phyloP scores from a whole-genome alignment of 148 eudicot genomes.

The Oxyria digyna region DNA sequence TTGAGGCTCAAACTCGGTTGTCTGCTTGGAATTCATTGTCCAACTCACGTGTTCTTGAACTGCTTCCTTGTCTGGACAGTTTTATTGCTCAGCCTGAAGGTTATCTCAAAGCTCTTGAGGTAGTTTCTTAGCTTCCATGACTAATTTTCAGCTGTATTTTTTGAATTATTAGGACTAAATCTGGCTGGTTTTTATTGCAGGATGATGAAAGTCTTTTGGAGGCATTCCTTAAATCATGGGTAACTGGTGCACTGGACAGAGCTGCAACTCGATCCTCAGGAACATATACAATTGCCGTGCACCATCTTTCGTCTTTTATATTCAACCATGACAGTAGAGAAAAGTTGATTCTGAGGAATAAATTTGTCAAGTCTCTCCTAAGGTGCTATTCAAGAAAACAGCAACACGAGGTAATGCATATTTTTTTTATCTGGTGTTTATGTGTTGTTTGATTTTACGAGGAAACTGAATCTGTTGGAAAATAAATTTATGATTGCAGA shows the following conservation, averaged over 20 bases:
- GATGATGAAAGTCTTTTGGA: slow-evolving; percentile 59
- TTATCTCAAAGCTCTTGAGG: slow-evolving; percentile 85
- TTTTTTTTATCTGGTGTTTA: neutral
- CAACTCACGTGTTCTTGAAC: slow-evolving; percentile 74
- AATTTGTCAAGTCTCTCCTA: slow-evolving; percentile 54
- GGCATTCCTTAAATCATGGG: slow-evolving; percentile 86
- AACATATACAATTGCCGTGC: slow-evolving; percentile 53
- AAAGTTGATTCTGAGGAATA: slow-evolving; percentile 39
- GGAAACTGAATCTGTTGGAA: neutral
- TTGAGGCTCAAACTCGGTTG: slow-evolving; percentile 58
- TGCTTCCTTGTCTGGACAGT: slow-evolving; percentile 56
- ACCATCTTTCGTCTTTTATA: slow-evolving; percentile 69
- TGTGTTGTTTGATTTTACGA: neutral
- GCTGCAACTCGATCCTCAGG: slow-evolving; percentile 46
- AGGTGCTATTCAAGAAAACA: slow-evolving; percentile 60
- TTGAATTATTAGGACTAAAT: neutral
- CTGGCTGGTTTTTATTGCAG: slow-evolving; percentile 28
- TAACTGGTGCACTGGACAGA: slow-evolving; percentile 73
- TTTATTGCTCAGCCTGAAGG: slow-evolving; percentile 53
- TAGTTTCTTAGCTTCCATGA: slow-evolving; percentile 12
- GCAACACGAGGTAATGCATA: slow-evolving; percentile 60
- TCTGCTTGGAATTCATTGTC: slow-evolving; percentile 70
- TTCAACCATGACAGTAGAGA: slow-evolving; percentile 27
- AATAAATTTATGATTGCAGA: slow-evolving; percentile 22
- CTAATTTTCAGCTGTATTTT: neutral